Evolutionary conservation across 805 yeast genomes (phyloP).

Genomic region (Myxozyma monticola): DNA sequence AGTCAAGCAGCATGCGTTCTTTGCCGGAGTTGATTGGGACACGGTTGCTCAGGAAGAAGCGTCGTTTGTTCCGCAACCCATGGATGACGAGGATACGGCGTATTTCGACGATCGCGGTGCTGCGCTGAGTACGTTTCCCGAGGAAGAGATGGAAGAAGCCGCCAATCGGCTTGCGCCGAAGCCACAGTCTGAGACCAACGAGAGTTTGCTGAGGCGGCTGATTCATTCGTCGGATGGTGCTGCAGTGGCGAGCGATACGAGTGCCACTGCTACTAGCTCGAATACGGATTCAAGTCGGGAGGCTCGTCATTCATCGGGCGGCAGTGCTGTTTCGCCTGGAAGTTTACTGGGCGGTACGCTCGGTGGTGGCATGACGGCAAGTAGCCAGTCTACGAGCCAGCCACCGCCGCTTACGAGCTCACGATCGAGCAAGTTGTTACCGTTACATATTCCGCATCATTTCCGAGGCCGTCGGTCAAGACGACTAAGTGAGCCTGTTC

Average conservation of each 20-base stretch:
- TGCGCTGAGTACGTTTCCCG: constrained; percentile 60
- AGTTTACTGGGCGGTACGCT: background rate
- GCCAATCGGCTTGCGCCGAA: background rate
- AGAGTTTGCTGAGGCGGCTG: background rate
- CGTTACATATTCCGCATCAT: constrained; percentile 55
- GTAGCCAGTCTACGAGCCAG: background rate
- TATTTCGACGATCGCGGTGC: constrained; percentile 94
- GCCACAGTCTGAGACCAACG: background rate
- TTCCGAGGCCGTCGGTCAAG: constrained; percentile 69
- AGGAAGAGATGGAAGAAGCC: constrained; percentile 37
- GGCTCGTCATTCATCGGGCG: background rate
- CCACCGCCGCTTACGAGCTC: constrained; percentile 6
- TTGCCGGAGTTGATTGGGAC: constrained; percentile 72
- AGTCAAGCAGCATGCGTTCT: constrained; percentile 76
- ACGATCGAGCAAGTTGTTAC: constrained; percentile 25
- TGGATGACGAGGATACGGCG: constrained; percentile 83
- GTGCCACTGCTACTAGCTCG: background rate
- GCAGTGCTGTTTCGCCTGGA: background rate
- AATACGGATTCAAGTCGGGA: background rate
- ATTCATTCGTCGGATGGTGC: background rate
- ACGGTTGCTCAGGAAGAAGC: constrained; percentile 67
- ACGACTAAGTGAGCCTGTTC: constrained; percentile 62
- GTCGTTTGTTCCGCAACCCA: constrained; percentile 76
- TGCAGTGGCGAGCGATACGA: background rate
- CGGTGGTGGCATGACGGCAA: background rate